These are phyloP conservation scores for Begonia masoniana DNA, from an alignment of 306 rosid genomes.

Conservation along the genomic window DNA sequence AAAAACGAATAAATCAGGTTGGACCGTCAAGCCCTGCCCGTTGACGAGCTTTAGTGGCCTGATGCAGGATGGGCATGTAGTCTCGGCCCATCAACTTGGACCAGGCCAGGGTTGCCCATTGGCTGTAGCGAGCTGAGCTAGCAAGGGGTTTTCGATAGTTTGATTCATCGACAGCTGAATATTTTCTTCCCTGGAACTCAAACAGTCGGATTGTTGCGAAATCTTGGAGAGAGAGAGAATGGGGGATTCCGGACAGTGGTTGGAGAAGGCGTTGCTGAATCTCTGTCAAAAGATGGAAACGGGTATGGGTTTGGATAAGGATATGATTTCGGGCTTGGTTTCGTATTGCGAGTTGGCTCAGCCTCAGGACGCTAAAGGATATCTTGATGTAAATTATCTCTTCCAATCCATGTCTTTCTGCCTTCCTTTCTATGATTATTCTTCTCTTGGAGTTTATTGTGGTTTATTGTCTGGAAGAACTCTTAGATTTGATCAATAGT, in stretches of 20 bases:
- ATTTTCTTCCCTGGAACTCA: too few relatives aligned
- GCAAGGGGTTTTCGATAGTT: too few relatives aligned
- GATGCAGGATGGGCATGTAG: too few relatives aligned
- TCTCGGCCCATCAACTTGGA: too few relatives aligned
- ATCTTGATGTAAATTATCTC: conserved; percentile 55
- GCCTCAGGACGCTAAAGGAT: conserved; percentile 82
- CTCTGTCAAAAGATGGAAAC: conserved; percentile 56
- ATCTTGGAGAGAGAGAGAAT: conserved; percentile 7
- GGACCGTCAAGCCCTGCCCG: too few relatives aligned
- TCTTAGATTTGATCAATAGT: not conserved
- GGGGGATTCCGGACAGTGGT: conserved; percentile 72
- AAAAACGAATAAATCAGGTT: too few relatives aligned
- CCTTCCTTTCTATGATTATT: not conserved
- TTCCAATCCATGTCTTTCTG: conserved; percentile 1
- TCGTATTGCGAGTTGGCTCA: conserved; percentile 84
- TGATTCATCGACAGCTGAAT: too few relatives aligned
- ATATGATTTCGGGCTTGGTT: conserved; percentile 76
- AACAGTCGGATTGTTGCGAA: too few relatives aligned
- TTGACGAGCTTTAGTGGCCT: too few relatives aligned
- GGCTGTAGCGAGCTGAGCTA: too few relatives aligned
- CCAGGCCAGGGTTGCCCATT: too few relatives aligned
- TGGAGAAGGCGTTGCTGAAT: conserved; percentile 73
- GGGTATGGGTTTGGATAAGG: conserved; percentile 63
- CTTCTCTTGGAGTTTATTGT: too few relatives aligned
- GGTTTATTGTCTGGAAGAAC: not conserved